Base-by-base conservation (phyloP, 768 basidiomycete genomes). In the Tubosaeta sp. region DNA sequence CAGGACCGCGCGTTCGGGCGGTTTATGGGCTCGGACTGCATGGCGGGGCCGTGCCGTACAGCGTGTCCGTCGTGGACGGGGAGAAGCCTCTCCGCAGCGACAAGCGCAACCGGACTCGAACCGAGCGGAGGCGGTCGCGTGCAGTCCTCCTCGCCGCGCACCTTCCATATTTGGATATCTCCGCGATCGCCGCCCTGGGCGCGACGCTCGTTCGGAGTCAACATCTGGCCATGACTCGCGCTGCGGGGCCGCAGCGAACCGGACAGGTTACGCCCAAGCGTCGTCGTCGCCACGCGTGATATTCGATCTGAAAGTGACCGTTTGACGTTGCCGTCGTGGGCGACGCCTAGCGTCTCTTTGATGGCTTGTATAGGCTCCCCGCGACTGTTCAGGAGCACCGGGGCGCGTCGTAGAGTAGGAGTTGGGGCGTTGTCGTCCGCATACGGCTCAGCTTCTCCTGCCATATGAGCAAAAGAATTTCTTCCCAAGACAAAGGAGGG, bases 241-340 rank as follows among this genome's bases (percentile, higher is more conserved):
- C 61, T 56, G 41, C 54, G 61, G 5, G 1, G 52, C 6, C 54
- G 55, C 11, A 65, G 33, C 2, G 59, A 65, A 48, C 57, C 53
- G 3, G 69, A 67, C 35, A 63, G 62, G 12, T 60, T 68, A 10
- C 72, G 67, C 12, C 59, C 63, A 7, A 74, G 53, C 22, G 60
- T 59, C 43, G 56, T 58, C 34, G 67, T 60, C 45, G 59, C 65
- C n/a, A 66, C 70, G 43, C 64, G 64, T 14, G 68, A 65, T 34
- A 77, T 67, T 29, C 68, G 66, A 31, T 66, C 61, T n/a, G 69
- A 67, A 45, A 77, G 63, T 12, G 74, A 71, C 31, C 66, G 58
- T 11, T 65, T 63, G 11, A 72, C 53, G 39, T 51, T 59, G 51
- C 37, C 48, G 14, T 58, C 46, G 4, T 38, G 53, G 25, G 46